Percentiles rank a stretch among this genome's conserved stretches.
Conservation (phyloP, 345 rosid genomes). For the Tarenaya hassleriana region DNA sequence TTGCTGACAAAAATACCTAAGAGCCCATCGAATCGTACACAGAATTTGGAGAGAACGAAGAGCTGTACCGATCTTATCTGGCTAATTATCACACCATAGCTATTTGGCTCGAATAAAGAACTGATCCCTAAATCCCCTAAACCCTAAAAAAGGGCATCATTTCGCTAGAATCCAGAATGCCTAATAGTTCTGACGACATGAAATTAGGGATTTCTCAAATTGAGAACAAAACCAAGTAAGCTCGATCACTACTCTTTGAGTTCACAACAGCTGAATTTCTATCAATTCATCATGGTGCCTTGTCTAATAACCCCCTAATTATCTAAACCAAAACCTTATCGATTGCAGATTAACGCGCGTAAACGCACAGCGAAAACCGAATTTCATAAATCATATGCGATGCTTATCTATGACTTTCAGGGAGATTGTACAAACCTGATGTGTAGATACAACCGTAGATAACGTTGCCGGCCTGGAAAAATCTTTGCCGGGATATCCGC, state of each 20-base stretch:
- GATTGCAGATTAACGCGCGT: slow-evolving; percentile 1
- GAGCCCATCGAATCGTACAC: too few relatives aligned
- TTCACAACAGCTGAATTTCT: background rate
- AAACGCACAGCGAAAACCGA: background rate
- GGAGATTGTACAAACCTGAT: slow-evolving; percentile 26
- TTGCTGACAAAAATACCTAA: too few relatives aligned
- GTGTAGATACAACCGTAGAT: slow-evolving; percentile 18
- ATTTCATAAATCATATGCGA: slow-evolving; percentile 1
- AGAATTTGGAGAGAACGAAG: too few relatives aligned
- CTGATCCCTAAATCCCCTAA: too few relatives aligned
- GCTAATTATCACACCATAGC: too few relatives aligned
- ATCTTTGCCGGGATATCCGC: slow-evolving; percentile 21
- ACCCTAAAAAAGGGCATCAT: too few relatives aligned
- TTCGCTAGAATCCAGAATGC: too few relatives aligned
- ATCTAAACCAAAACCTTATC: slow-evolving; percentile 4
- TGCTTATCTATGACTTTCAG: background rate
- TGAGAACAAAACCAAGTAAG: too few relatives aligned
- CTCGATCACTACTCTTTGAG: slow-evolving; percentile 4
- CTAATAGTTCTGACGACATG: slow-evolving; percentile 4
- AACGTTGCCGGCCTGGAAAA: slow-evolving; percentile 15
- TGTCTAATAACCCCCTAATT: background rate
- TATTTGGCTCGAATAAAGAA: too few relatives aligned
- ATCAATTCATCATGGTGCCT: background rate
- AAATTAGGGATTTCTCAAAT: background rate
- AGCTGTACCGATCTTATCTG: too few relatives aligned